Evolutionary conservation across 2,329 filamentous ascomycete species (phyloP), one percentile per base, ranked within the genome.

Genomic region (Phialophora expanda): DNA sequence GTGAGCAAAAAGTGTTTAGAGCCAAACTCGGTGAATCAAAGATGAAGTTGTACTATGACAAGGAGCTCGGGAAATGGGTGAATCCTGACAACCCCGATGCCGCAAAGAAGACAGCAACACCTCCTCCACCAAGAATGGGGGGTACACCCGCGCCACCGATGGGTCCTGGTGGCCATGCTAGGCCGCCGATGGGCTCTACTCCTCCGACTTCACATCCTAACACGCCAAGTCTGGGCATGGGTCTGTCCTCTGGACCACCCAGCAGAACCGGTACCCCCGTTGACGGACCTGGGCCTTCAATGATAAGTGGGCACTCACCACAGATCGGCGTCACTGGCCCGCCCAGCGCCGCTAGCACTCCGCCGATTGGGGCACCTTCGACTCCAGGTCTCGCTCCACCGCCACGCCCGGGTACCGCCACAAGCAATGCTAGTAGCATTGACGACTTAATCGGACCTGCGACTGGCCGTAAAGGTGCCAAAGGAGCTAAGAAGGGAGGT

Each of bases 1-100:
- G 74, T 26, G 79, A 77, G 30, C 87, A 93, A n/a, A 72, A 71
- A 34, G 66, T 73, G n/a, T 91, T 97, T 76, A 88, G 87, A 72
- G 95, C 96, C 68, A 99, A 99, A 75, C 86, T 99, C 8, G 96
- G 94, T 67, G 96, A 99, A 78, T 66, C 64, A n/a, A 88, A 95
- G 75, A 97, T 88, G 77, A 92, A 89, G 54, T 97, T 99, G 78
- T 90, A 94, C 71, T 99, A 95, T 74, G 95, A 99, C 75, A 90
- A 93, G 2, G 91, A 97, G n/a, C 85, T 97, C 60, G 96, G 96
- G 82, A 93, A 95, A 76, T 99, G 96, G 96, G 85, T 99, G 76
- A 98, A 99, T 82, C 97, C 97, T 83, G 97, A 97, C 76, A 87
- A 87, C 11, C 89, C 89, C 12, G 81, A 81, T 14, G 85, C 86